Evolutionary conservation across 306 rosid genomes (phyloP).

Genomic region (Lotus japonicus): DNA sequence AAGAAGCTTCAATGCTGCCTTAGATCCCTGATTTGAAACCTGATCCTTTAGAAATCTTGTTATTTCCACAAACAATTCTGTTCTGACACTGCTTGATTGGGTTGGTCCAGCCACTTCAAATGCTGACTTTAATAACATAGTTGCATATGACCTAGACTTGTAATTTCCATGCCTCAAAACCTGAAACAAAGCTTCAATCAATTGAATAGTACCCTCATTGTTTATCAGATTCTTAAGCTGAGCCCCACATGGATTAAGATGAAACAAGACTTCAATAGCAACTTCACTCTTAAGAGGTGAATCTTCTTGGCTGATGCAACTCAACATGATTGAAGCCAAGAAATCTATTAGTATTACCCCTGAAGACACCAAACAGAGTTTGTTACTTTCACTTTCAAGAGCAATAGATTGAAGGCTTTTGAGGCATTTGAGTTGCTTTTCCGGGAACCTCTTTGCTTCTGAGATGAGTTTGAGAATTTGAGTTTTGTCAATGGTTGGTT

Average conservation of each 20-base stretch:
- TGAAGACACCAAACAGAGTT: conserved; percentile 25
- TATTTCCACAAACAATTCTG: conserved; percentile 29
- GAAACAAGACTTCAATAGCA: conserved; percentile 41
- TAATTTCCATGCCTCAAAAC: conserved; percentile 31
- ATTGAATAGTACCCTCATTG: conserved; percentile 20
- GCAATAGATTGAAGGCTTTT: conserved; percentile 38
- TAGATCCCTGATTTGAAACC: conserved; percentile 38
- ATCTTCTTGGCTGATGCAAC: neutral
- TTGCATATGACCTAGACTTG: conserved; percentile 40
- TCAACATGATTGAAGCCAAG: conserved; percentile 34
- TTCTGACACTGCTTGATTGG: conserved; percentile 27
- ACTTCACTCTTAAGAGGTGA: conserved; percentile 17
- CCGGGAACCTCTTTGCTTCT: conserved; percentile 32
- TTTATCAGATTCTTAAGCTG: conserved; percentile 26
- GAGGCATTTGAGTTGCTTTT: conserved; percentile 29
- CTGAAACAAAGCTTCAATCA: conserved; percentile 35
- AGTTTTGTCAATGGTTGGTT: conserved; percentile 38
- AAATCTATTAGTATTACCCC: conserved; percentile 30
- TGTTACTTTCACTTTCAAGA: conserved; percentile 37
- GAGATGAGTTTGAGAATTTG: conserved; percentile 39
- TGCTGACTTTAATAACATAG: conserved; percentile 36
- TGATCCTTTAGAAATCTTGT: conserved; percentile 28
- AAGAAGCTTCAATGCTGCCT: conserved; percentile 51
- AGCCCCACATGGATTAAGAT: conserved; percentile 27
- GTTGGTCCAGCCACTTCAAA: conserved; percentile 45